Evolutionary conservation across 2,329 filamentous ascomycete species (phyloP).

Genomic region (Verticillium dahliae): DNA sequence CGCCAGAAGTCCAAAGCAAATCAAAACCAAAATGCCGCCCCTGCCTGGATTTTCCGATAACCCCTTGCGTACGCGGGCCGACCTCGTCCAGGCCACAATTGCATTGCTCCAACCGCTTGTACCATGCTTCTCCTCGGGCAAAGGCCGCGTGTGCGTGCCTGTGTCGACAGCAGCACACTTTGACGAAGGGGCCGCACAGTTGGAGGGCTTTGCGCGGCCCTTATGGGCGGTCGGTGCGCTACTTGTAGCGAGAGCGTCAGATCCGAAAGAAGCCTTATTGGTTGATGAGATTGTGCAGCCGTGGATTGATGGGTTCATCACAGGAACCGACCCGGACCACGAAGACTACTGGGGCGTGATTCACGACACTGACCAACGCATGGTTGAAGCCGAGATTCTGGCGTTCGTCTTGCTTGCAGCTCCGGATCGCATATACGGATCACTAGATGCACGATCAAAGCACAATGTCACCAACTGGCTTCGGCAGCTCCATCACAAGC

Average conservation of each 20-base stretch:
- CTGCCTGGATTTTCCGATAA: constrained; percentile 35
- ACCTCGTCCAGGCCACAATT: constrained; percentile 25
- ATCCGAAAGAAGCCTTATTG: not conserved
- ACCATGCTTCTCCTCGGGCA: constrained; percentile 22
- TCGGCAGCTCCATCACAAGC: constrained; percentile 28
- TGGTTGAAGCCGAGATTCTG: constrained; percentile 48
- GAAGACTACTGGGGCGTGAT: constrained; percentile 41
- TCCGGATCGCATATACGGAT: constrained; percentile 26
- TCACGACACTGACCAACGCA: constrained; percentile 38
- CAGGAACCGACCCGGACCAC: constrained; percentile 24
- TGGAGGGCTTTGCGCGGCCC: constrained; percentile 37
- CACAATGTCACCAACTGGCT: constrained; percentile 30
- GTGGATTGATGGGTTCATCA: constrained; percentile 24
- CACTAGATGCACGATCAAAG: constrained; percentile 20
- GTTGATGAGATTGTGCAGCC: constrained; percentile 11
- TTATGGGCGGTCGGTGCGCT: constrained; percentile 26
- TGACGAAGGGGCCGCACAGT: constrained; percentile 35
- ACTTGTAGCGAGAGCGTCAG: constrained; percentile 18
- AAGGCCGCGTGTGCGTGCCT: constrained; percentile 28
- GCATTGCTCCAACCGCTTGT: constrained; percentile 26
- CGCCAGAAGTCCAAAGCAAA: no score
- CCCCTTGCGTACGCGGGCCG: constrained; percentile 23
- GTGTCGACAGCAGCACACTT: constrained; percentile 32
- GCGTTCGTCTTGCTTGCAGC: constrained; percentile 39
- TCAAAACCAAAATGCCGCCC: constrained; percentile 23